These are phyloP conservation scores for Exophiala bonariae DNA, from an alignment of 2,329 filamentous ascomycete genomes.

Conservation along the genomic window DNA sequence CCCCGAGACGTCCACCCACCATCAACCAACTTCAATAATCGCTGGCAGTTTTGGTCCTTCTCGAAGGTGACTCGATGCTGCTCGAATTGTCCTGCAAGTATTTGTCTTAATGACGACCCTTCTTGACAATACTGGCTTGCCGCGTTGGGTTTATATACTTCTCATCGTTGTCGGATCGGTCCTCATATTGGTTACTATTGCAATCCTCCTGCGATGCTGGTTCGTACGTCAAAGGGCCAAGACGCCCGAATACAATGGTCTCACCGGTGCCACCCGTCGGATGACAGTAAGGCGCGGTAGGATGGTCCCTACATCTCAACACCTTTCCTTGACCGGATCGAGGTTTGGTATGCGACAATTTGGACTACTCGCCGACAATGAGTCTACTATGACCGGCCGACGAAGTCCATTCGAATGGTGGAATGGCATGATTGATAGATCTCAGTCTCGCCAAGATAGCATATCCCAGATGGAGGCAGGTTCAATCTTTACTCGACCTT, in stretches of 20 bases:
- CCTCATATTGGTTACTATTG: slow-evolving; percentile 17
- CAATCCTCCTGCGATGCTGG: slow-evolving; percentile 19
- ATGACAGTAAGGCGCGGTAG: slow-evolving; percentile 28
- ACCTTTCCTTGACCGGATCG: slow-evolving; percentile 30
- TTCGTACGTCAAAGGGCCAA: slow-evolving; percentile 14
- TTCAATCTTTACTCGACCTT: slow-evolving; percentile 14
- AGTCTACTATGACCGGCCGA: slow-evolving; percentile 24
- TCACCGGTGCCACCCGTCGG: slow-evolving; percentile 24
- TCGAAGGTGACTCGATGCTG: slow-evolving; percentile 14
- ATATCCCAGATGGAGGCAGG: slow-evolving; percentile 22
- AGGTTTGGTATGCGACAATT: slow-evolving; percentile 28
- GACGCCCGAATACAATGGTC: slow-evolving; percentile 13
- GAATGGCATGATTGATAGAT: slow-evolving; percentile 26
- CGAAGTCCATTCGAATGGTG: slow-evolving; percentile 30
- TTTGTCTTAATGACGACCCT: slow-evolving; percentile 26
- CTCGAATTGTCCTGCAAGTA: slow-evolving; percentile 2
- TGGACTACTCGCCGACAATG: slow-evolving; percentile 23
- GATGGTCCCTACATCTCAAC: slow-evolving; percentile 26
- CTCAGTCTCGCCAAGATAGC: slow-evolving; percentile 21
- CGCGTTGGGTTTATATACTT: slow-evolving; percentile 28
- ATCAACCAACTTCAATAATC: neutral
- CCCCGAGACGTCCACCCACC: neutral
- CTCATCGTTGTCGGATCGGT: slow-evolving; percentile 25
- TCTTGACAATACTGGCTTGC: slow-evolving; percentile 23
- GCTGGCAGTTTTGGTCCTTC: neutral